These are phyloP conservation scores for Nepenthes gracilis DNA, from an alignment of 148 eudicot genomes.

Conservation along the genomic window DNA sequence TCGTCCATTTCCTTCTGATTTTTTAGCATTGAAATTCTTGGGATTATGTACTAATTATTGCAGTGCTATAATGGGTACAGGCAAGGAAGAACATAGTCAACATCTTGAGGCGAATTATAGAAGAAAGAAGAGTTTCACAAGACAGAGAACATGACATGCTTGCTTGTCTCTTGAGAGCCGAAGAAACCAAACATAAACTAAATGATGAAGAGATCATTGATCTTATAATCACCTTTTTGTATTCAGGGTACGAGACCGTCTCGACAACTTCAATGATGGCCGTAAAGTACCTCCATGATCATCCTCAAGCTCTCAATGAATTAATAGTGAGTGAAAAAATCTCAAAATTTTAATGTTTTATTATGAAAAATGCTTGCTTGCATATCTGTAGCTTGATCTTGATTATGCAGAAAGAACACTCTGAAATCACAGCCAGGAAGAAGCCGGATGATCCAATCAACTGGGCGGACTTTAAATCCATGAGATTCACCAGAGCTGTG, in stretches of 20 bases:
- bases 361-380: neutral
- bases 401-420: slow-evolving; percentile 62
- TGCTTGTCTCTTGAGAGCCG: slow-evolving; percentile 44
- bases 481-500: slow-evolving; percentile 94
- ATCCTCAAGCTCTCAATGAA: slow-evolving; percentile 77
- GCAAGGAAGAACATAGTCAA: slow-evolving; percentile 68
- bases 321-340: slow-evolving; percentile 50
- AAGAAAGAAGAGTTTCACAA: slow-evolving; percentile 51
- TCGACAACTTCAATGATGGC: slow-evolving; percentile 99
- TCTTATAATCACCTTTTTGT: slow-evolving; percentile 82
- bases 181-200: slow-evolving; percentile 42
- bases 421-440: slow-evolving; percentile 71
- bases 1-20: neutral
- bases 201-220: slow-evolving; percentile 93
- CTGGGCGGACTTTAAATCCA: slow-evolving; percentile 80
- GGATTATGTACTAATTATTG: slow-evolving; percentile 1
- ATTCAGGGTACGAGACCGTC: slow-evolving; percentile 97
- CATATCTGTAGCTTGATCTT: neutral
- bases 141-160: slow-evolving; percentile 54
- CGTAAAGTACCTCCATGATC: slow-evolving; percentile 97
- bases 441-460: slow-evolving; percentile 64
- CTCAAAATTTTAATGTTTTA: neutral
- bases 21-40: neutral
- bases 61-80: slow-evolving; percentile 16
- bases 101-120: slow-evolving; percentile 45